Base-by-base conservation (phyloP, 495 filamentous ascomycete genomes). In the Schizothecium vesticola region DNA sequence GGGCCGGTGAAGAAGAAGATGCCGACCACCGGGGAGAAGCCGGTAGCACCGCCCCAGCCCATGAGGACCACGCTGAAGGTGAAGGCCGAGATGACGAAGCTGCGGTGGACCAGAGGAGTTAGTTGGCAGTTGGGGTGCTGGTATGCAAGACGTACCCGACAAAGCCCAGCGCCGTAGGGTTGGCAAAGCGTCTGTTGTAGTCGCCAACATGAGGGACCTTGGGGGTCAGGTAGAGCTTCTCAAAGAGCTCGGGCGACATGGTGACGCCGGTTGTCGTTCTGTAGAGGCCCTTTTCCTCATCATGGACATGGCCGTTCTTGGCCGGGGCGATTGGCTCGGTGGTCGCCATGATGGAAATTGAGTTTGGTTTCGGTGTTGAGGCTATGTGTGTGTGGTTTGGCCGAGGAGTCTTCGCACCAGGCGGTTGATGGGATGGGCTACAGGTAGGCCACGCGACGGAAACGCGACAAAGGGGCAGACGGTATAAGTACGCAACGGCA, bases 1-100 rank as follows among this genome's bases (percentile, higher is more conserved):
- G 83, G 83, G 1, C 84, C 82, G 67, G 83, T 81, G 75, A 85
- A 84, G 74, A 84, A 86, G 77, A 86, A 87, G 68, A 85, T 86
- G 59, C 84, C 84, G 16, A 73, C 80, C 43, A 87, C 85, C 1
- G 82, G 80, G n/a, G 77, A 70, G 24, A 85, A 72, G 0, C 72
- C 83, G 72, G 59, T 61, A 55, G 83, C 83, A 29, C 84, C 85
- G 31, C 82, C 85, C 83, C 84, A 87, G 4, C 84, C 84, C 85
- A 86, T 87, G 62, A 83, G 67, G 7, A 83, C 74, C 69, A 85
- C 79, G 6, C 79, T 70, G 59, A 81, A 82, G 13, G 80, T 81
- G 26, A 78, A 81, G 3, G 78, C 78, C 59, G 77, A 78, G 61
- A 87, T 85, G 2, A 86, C 83, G 71, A 87, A 85, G 12, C 84